Base-by-base conservation (phyloP, 495 filamentous ascomycete genomes). In the Cercophora newfieldiana region DNA sequence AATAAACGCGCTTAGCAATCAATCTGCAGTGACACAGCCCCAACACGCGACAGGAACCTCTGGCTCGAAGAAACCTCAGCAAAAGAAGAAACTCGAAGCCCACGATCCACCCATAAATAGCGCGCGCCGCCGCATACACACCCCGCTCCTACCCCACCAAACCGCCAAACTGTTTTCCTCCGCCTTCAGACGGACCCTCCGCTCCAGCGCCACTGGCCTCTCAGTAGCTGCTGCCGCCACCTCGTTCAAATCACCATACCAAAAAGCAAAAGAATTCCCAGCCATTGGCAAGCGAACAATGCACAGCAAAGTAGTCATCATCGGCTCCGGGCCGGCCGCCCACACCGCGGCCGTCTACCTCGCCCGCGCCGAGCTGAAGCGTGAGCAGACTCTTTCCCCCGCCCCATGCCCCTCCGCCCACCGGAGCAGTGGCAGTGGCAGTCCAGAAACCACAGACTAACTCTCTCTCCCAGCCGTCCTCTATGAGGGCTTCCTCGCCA, bases 331-430 rank as follows among this genome's bases (percentile, higher is more conserved):
- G 82, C 95, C 95, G 61, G 95, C 93, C 68, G 95, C 93, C 75
- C 95, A 99, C 83, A 98, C 95, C 48, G 95, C 95, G 63, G 95
- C 94, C 69, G 87, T 99, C 75, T 99, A 99, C 78, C 89, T 97
- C 66, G 90, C 93, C 28, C 91, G 95, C 74, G 95, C 95, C 68
- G 93, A 99, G 77, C 81, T 99, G 68, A 89, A 91, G 75, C 90
- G 82, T 85, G 65, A 70, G 66, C n/a, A n/a, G n/a, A n/a, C n/a
- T n/a, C 66, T 14, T 21, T 29, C 7, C 61, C 22, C 30, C 63
- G n/a, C 25, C 25, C 3, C 31, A 31, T 22, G 22, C 10, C 48
- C 33, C 4, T 49, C 49, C 25, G 12, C 54, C 19, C 59, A 28
- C 16, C 21, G 26, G 50, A 57, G 63, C 31, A 14, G 2, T n/a